Conservation (phyloP, 164 flowering plant species). For the Cinnamomum micranthum region DNA sequence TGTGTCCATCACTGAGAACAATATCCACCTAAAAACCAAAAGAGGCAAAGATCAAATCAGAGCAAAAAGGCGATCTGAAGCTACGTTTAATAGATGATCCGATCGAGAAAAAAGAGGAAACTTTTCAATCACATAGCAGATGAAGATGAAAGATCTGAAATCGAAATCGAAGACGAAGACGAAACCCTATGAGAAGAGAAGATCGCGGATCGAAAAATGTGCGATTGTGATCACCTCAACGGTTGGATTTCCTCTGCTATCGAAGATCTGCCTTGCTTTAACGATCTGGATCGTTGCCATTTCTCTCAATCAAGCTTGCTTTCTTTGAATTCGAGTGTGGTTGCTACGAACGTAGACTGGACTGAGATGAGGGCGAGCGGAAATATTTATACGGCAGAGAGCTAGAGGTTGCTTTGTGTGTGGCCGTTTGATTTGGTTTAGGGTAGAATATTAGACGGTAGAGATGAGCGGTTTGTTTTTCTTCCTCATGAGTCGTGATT, state of each 20-base stretch:
- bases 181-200: not conserved
- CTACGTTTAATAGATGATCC: not conserved
- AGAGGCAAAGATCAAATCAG: not conserved
- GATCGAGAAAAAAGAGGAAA: not conserved
- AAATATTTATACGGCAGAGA: no score
- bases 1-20: constrained; percentile 31
- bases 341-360: no score
- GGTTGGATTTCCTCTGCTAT: constrained; percentile 63
- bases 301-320: not conserved
- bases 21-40: constrained; percentile 35
- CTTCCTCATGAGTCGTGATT: no score
- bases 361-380: no score
- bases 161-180: not conserved
- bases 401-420: no score
- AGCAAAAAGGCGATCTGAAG: not conserved
- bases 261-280: constrained; percentile 60
- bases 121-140: not conserved
- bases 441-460: no score
- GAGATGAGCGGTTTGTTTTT: no score
- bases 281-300: constrained; percentile 42
- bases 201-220: not conserved
- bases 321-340: no score
- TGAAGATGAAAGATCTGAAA: not conserved
- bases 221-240: constrained; percentile 34
- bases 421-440: no score